A percentile compares a stretch with the other conserved stretches of the same genome.
phyloP scores from a whole-genome alignment of 2,329 filamentous ascomycete species.

The Trichocomaceae sp. region DNA sequence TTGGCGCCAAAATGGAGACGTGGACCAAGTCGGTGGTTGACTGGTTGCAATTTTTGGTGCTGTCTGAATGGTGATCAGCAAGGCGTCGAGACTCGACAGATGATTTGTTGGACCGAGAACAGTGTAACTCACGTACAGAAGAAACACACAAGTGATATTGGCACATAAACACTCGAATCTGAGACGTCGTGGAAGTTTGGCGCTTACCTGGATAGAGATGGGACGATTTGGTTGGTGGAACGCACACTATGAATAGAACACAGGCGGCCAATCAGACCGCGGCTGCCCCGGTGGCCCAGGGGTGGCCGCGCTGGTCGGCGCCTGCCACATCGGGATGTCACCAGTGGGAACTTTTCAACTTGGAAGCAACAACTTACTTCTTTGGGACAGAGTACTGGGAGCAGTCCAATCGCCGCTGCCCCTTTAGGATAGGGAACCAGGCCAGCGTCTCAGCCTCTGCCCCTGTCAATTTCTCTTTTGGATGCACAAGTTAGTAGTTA shows the following conservation, averaged over 20 bases:
- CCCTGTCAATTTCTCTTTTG: not conserved
- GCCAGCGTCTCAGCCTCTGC: not conserved
- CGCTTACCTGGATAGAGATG: not conserved
- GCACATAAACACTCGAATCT: too few species aligned
- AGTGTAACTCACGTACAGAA: too few species aligned
- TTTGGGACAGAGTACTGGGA: not conserved
- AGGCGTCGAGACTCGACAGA: not conserved
- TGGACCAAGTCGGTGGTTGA: not conserved
- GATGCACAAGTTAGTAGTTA: too few species aligned
- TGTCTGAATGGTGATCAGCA: not conserved
- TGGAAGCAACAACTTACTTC: not conserved
- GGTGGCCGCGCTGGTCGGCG: too few species aligned
- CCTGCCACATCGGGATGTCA: not conserved
- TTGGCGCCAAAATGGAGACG: not conserved
- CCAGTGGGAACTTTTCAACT: too few species aligned
- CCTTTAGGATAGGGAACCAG: not conserved
- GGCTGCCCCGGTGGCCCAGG: not conserved
- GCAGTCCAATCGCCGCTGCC: not conserved
- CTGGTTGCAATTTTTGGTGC: not conserved
- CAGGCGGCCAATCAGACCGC: not conserved
- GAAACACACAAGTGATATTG: too few species aligned
- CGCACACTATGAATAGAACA: not conserved
- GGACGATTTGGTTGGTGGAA: not conserved
- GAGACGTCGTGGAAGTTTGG: too few species aligned
- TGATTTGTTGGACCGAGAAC: not conserved